Base-by-base conservation (phyloP, 305 asterid genomes). In the Lippia alba region DNA sequence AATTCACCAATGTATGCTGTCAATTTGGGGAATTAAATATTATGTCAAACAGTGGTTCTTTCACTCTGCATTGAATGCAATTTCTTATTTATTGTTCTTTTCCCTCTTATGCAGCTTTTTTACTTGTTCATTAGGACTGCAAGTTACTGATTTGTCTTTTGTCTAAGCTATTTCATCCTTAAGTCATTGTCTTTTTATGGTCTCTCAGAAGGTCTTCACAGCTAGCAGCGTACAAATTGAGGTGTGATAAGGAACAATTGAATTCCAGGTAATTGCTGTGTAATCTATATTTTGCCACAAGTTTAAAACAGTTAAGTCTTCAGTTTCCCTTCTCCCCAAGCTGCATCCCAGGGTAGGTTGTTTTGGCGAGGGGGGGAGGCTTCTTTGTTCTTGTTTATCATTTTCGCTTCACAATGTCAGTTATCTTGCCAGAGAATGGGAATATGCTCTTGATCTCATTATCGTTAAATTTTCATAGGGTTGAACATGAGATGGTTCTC, bases 181-280 rank as follows among this genome's bases (percentile, higher is more conserved):
- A 57, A 34, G 70, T 59, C 57, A 51, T 73, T 56, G 63, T 51
- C 50, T 79, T 62, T 41, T 71, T 57, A 76, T 73, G 55, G 76
- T 45, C 55, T 68, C 77, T 70, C 79, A 91, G 97, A 81, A 85
- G 94, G 33, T 73, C 88, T 5, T 80, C 78, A 36, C 94, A 79
- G 16, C 72, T 81, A 53, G 64, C 80, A 56, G 78, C 90, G 5
- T 91, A 78, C 85, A 85, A 79, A 74, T 81, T 85, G 87, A 85
- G 79, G 89, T 91, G 97, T 70, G 96, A 91, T 39, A 91, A 82
- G 80, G 97, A 91, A 71, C 83, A 78, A 45, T 72, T 91, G 80
- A 91, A 89, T 79, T 74, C 94, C 50, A 80, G 97, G 97, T 89
- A 89, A 80, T 70, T 75, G 66, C 53, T 19, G 34, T 34, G 16